phyloP scores from a whole-genome alignment of 2,329 filamentous ascomycete genomes.

The Penicillium sp. region DNA sequence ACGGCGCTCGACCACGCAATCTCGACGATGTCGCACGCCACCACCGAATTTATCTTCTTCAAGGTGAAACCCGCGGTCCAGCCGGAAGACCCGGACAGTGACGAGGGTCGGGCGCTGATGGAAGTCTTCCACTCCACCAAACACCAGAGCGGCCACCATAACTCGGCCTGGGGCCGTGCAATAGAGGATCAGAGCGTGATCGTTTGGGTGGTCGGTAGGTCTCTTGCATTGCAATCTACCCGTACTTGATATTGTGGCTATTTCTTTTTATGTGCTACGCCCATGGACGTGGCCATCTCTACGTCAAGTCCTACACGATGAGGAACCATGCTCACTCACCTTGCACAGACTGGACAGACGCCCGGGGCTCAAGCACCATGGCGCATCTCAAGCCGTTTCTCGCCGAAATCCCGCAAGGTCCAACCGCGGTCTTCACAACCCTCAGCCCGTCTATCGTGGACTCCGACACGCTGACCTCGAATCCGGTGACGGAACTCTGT shows the following conservation, averaged over 20 bases:
- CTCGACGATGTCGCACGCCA: constrained; percentile 23
- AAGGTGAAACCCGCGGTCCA: constrained; percentile 36
- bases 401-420: constrained; percentile 20
- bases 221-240: no score
- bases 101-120: constrained; percentile 32
- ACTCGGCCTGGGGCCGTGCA: constrained; percentile 39
- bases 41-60: constrained; percentile 40
- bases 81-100: constrained; percentile 37
- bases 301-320: no score
- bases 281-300: no score
- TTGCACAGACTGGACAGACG: constrained; percentile 35
- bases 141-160: constrained; percentile 34
- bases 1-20: no score
- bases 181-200: constrained; percentile 37
- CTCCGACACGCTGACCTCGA: constrained; percentile 31
- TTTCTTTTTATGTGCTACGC: no score
- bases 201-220: constrained; percentile 40
- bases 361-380: constrained; percentile 24
- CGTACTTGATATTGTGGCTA: no score
- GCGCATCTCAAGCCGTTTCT: constrained; percentile 26
- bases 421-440: constrained; percentile 29
- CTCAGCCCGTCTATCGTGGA: constrained; percentile 29
- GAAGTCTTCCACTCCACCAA: constrained; percentile 29
- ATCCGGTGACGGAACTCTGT: constrained; percentile 52
- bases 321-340: not conserved